phyloP scores from a whole-genome alignment of 768 basidiomycete species.

The Tulasnella sp. region DNA sequence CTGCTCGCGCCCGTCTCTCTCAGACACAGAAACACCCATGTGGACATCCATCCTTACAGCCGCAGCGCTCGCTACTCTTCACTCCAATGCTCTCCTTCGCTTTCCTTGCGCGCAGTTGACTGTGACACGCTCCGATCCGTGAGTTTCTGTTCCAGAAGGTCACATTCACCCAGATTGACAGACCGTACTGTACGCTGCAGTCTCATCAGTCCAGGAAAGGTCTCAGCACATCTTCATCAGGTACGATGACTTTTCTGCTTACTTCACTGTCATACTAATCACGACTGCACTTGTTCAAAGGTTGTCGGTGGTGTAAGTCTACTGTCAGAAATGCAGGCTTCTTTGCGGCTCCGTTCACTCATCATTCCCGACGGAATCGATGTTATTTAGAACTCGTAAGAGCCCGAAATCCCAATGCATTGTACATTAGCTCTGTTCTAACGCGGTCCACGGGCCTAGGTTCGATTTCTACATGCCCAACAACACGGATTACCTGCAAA shows the following conservation, averaged over 20 bases:
- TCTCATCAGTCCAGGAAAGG: conserved; percentile 11
- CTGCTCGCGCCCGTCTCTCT: too few relatives aligned
- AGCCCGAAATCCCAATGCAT: too few relatives aligned
- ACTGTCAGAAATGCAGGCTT: not conserved
- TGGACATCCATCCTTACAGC: conserved; percentile 11
- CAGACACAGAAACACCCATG: not conserved
- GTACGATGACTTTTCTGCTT: not conserved
- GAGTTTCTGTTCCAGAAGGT: not conserved
- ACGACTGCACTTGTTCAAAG: not conserved
- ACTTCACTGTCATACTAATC: not conserved
- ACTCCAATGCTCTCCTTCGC: conserved; percentile 14
- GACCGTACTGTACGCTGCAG: not conserved
- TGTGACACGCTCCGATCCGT: conserved; percentile 14
- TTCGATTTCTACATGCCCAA: conserved; percentile 14
- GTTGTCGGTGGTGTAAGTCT: not conserved
- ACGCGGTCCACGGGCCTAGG: not conserved
- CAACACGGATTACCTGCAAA: conserved; percentile 3
- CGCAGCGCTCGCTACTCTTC: conserved; percentile 5
- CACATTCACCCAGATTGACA: not conserved
- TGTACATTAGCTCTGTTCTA: not conserved
- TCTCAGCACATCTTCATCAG: conserved; percentile 14
- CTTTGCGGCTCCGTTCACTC: too few relatives aligned
- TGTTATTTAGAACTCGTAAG: not conserved
- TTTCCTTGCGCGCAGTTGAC: conserved; percentile 15
- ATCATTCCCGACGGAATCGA: not conserved